phyloP scores from a whole-genome alignment of 75 land plant genomes.

The Cupressus sempervirens region DNA sequence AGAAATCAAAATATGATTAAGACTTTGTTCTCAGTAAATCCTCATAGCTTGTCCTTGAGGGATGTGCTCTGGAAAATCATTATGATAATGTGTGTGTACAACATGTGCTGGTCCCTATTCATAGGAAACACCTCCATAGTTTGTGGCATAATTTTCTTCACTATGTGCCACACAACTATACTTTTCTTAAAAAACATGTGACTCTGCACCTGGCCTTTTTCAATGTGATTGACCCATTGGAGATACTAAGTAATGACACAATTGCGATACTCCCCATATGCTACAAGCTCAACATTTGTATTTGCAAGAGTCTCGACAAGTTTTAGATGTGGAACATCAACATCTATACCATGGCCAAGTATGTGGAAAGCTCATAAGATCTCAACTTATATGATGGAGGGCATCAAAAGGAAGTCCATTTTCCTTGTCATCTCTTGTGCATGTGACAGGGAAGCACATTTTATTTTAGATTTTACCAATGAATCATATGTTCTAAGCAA shows the following conservation, averaged over 20 bases:
- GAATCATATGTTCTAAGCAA: too few relatives aligned
- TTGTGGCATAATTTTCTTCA: neutral
- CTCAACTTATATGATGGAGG: too few relatives aligned
- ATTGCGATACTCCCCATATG: slow-evolving; percentile 83
- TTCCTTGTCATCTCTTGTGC: too few relatives aligned
- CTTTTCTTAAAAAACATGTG: too few relatives aligned
- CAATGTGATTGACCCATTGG: too few relatives aligned
- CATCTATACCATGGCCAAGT: slow-evolving; percentile 83
- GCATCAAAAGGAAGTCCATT: too few relatives aligned
- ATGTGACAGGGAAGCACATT: too few relatives aligned
- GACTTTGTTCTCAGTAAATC: slow-evolving; percentile 27
- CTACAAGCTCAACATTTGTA: slow-evolving; percentile 69
- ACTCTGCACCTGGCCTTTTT: too few relatives aligned
- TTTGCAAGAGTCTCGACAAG: slow-evolving; percentile 59
- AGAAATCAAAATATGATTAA: slow-evolving; percentile 13
- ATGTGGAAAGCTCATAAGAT: too few relatives aligned
- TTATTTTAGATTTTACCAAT: too few relatives aligned
- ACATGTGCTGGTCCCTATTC: slow-evolving; percentile 4
- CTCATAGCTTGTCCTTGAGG: slow-evolving; percentile 14
- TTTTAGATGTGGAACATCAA: slow-evolving; percentile 77
- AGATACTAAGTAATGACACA: too few relatives aligned
- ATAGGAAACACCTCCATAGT: neutral
- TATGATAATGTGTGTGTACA: neutral
- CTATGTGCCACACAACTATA: neutral
- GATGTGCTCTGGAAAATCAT: neutral